Evolutionary conservation across 352 stramenopile species (phyloP).

Genomic region (Globisporangium paddicum): DNA sequence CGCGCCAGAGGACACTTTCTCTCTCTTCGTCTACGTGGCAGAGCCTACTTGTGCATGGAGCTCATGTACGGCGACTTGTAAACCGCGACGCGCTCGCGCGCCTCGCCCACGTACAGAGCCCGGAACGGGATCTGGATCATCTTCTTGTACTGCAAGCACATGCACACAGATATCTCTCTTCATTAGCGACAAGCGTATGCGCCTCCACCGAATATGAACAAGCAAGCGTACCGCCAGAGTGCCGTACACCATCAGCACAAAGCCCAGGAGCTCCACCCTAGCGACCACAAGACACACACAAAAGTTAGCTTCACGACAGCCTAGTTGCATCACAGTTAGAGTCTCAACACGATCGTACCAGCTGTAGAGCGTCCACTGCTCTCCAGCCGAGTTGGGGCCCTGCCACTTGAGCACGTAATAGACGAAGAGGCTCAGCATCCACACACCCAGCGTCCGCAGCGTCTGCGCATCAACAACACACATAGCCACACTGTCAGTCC

Average conservation of each 20-base stretch:
- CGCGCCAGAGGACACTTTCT: too few species aligned
- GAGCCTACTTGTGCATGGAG: conserved; percentile 73
- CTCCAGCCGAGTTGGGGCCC: conserved; percentile 44
- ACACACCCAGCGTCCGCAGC: conserved; percentile 74
- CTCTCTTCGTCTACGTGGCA: too few species aligned
- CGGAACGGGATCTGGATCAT: conserved; percentile 45
- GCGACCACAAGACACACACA: not conserved
- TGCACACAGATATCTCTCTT: conserved; percentile 4
- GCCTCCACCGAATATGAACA: too few species aligned
- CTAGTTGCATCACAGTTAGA: not conserved
- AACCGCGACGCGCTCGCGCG: conserved; percentile 27
- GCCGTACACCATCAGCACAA: conserved; percentile 76
- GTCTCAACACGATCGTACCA: conserved; percentile 32
- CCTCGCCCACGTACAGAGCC: conserved; percentile 47
- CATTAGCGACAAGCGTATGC: too few species aligned
- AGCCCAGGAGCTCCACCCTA: conserved; percentile 69
- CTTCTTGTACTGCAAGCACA: conserved; percentile 73
- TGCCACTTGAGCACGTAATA: conserved; percentile 79
- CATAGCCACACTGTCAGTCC: not conserved
- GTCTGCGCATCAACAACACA: conserved; percentile 29
- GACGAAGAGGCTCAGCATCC: conserved; percentile 69
- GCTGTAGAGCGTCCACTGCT: conserved; percentile 68
- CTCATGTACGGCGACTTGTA: conserved; percentile 79
- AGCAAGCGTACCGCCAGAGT: conserved; percentile 49
- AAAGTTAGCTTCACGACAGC: not conserved